phyloP scores from a whole-genome alignment of 306 rosid genomes.

The Gastrolobium bilobum region DNA sequence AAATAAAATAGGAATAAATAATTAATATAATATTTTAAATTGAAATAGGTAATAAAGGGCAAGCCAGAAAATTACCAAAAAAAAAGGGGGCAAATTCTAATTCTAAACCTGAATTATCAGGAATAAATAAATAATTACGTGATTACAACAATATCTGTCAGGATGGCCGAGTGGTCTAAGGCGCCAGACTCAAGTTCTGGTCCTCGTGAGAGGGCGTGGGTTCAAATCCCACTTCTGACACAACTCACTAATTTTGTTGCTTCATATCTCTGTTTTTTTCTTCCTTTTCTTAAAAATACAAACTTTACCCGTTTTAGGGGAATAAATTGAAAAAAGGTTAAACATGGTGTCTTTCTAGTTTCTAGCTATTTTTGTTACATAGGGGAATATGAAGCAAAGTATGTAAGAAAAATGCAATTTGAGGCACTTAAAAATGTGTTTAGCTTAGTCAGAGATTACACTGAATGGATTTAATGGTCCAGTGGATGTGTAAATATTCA shows the following conservation, averaged over 20 bases:
- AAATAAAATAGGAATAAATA: neutral
- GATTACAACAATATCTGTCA: neutral
- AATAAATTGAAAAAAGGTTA: neutral
- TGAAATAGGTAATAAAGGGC: neutral
- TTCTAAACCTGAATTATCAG: too few relatives aligned
- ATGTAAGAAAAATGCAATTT: neutral
- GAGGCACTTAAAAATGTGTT: neutral
- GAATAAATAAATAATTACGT: too few relatives aligned
- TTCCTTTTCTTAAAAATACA: too few relatives aligned
- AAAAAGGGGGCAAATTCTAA: too few relatives aligned
- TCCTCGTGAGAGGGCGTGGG: slow-evolving; percentile 56
- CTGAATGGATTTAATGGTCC: too few relatives aligned
- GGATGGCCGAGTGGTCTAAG: slow-evolving; percentile 59
- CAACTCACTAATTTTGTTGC: too few relatives aligned
- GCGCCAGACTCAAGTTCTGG: slow-evolving; percentile 54
- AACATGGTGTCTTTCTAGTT: neutral
- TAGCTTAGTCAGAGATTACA: neutral
- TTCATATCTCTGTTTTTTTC: too few relatives aligned
- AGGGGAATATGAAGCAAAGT: neutral
- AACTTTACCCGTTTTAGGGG: neutral
- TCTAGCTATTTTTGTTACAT: neutral
- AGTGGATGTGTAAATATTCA: too few relatives aligned
- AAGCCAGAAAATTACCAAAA: neutral
- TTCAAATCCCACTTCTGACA: slow-evolving; percentile 62
- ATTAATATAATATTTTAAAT: neutral